These are phyloP conservation scores for Candida lessepsii DNA, from an alignment of 805 yeast species.

Conservation along the genomic window DNA sequence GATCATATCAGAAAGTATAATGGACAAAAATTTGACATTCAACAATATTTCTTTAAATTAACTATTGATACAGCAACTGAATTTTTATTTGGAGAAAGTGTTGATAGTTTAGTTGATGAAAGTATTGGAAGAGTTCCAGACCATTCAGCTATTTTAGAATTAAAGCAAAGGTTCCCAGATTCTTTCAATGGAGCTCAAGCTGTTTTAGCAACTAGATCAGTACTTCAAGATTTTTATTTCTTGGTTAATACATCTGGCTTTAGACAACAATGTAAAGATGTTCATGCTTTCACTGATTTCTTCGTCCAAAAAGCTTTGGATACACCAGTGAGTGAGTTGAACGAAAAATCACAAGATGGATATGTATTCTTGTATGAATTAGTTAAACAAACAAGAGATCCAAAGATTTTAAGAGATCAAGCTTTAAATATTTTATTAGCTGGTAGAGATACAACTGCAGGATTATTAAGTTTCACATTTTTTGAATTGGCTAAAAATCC, in stretches of 20 bases:
- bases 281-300: slow-evolving; percentile 27
- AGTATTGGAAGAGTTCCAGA: slow-evolving; percentile 12
- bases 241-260: slow-evolving; percentile 23
- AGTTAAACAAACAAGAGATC: slow-evolving; percentile 37
- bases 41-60: slow-evolving; percentile 37
- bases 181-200: slow-evolving; percentile 36
- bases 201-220: slow-evolving; percentile 28
- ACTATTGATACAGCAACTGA: slow-evolving; percentile 44
- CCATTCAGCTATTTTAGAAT: slow-evolving; percentile 24
- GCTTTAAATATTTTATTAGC: slow-evolving; percentile 40
- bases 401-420: slow-evolving; percentile 36
- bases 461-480: slow-evolving; percentile 33
- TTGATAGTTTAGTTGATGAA: slow-evolving; percentile 30
- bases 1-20: slow-evolving; percentile 26
- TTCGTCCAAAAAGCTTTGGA: slow-evolving; percentile 31
- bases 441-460: slow-evolving; percentile 45
- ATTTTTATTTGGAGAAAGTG: slow-evolving; percentile 41
- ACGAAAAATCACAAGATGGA: slow-evolving; percentile 25
- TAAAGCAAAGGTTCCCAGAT: slow-evolving; percentile 32
- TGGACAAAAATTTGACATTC: slow-evolving; percentile 35
- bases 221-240: slow-evolving; percentile 25
- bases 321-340: slow-evolving; percentile 25
- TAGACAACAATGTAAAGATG: slow-evolving; percentile 22
- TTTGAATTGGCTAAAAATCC: slow-evolving; percentile 37
- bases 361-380: slow-evolving; percentile 39